Base-by-base conservation (phyloP, 805 yeast species). In the Yarrowia sp. region DNA sequence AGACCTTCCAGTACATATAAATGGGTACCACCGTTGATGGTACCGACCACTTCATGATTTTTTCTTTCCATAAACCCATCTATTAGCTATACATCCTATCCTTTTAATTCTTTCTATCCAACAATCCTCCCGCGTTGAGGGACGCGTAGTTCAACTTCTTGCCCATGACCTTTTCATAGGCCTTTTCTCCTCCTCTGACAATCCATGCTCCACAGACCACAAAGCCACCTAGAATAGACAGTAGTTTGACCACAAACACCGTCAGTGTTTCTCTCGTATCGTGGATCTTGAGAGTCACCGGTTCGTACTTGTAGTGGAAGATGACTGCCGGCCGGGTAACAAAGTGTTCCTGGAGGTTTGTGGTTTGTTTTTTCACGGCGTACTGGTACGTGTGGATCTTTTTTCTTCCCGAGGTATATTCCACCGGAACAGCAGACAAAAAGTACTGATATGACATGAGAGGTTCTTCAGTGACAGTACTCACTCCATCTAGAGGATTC, bases 291-390 rank as follows among this genome's bases (percentile, higher is more conserved):
- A 95, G 80, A 51, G 86, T 83, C 47, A 95, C 84, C 4, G 98
- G 93, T 71, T 95, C 98, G 73, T 95, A 91, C 69, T 91, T 91
- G 74, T 92, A 93, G 65, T 83, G 84, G 78, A 95, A 84, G 71
- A 83, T 89, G 31, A 93, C 86, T 0, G 97, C 98, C 4, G 98
- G 96, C 5, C 82, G 69, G 8, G 55, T 48, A 73, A 28, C 76
- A 76, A 35, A 61, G 35, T 36, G 66, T 68, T 15, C 67, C 68
- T 67, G 72, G 72, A 66, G 64, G 68, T 33, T 28, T 51, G 67
- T 67, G 60, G 67, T 48, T 66, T 66, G 67, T 55, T 68, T 72
- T 5, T 68, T 67, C 18, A 68, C 69, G 75, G 98, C 86, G 75
- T 90, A 95, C 76, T 92, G 98, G 73, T 88, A 87, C 1, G 98